Evolutionary conservation across 805 yeast species (phyloP), one percentile per base, ranked within the genome.

Genomic region (Blastobotrys peoriensis): DNA sequence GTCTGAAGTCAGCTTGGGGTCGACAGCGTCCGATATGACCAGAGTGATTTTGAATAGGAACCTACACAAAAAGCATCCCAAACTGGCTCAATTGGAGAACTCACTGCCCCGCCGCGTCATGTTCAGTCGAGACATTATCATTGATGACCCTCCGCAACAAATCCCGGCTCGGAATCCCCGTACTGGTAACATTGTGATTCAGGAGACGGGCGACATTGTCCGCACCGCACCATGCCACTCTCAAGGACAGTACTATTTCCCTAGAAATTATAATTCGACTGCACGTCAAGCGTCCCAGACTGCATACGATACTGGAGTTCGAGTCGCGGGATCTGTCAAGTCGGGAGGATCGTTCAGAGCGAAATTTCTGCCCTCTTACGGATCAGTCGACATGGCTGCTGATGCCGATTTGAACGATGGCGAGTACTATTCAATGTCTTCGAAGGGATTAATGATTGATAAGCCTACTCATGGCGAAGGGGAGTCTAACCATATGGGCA

Each of bases 101-200:
- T 16, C 16, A 5, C 40, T 53, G 19, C 66, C 85, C 59, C 73
- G 76, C 51, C 69, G 89, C 49, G 95, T 87, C 3, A 74, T 79
- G 0, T 89, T 89, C 63, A 87, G 93, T 0, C 71, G 86, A 3
- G 84, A 84, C 41, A 78, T 81, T 42, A 75, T 87, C 49, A 72
- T 71, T 0, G 71, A 70, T 49, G 96, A 89, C 62, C 97, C 97
- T 2, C 95, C 96, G 1, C 97, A 89, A 58, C 96, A 88, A 60
- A 84, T 89, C 49, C 97, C 97, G 2, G 83, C 95, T 1, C 68
- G 95, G 57, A 74, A 73, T 48, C 96, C 97, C 4, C 71, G 81
- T 52, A 73, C 74, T 54, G 96, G 97, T 5, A 83, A 86, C 57
- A 88, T 82, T 18, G 70, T 59, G 40, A 58, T 65, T 47, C 42